Base-by-base conservation (phyloP, 1,284 basidiomycete genomes). In the Hortiboletus rubellus region DNA sequence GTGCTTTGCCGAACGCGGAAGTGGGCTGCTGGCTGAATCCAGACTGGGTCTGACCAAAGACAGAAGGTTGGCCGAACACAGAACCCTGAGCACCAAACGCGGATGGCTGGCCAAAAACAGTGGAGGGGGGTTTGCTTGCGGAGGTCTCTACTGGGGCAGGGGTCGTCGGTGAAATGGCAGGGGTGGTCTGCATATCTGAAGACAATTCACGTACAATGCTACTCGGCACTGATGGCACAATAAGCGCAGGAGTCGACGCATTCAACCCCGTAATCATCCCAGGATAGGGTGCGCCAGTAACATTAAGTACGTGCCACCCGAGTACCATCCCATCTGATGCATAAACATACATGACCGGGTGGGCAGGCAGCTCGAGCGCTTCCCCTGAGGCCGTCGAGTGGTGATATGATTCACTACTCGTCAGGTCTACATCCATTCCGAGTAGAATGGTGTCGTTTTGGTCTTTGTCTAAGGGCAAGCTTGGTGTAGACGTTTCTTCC, bases 241-340 rank as follows among this genome's bases (percentile, higher is more conserved):
- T 52, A 17, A 53, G 36, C 11, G 22, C 27, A 49, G 59, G 31
- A 18, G 40, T 49, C 17, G 59, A 48, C 41, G 49, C n/a, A 36
- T 60, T 50, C 30, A 27, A 51, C 34, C 42, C 27, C 11, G 68
- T 58, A 7, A 78, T 65, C 79, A 91, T 84, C 24, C 83, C 83
- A 43, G 79, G 75, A 66, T 89, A 92, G 7, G 78, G 72, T 8
- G 60, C 66, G 2, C 76, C 76, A 22, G 73, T 73, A 3, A 79
- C 76, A 67, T 90, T 85, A 47, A 91, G 82, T 37, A 91, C 68
- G 65, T 86, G 79, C 87, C 92, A 94, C 3, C 80, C 91, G 40
- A 87, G 80, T 37, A 94, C 57, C 1, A 91, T 89, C 18, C 92
- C 92, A 65, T 94, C 92, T 58, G 85, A 91, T 5, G 90, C 82